A percentile compares a stretch with the other conserved stretches of the same genome.
Conservation (phyloP, 805 yeast species). For the Hermanozyma aechmeae region DNA sequence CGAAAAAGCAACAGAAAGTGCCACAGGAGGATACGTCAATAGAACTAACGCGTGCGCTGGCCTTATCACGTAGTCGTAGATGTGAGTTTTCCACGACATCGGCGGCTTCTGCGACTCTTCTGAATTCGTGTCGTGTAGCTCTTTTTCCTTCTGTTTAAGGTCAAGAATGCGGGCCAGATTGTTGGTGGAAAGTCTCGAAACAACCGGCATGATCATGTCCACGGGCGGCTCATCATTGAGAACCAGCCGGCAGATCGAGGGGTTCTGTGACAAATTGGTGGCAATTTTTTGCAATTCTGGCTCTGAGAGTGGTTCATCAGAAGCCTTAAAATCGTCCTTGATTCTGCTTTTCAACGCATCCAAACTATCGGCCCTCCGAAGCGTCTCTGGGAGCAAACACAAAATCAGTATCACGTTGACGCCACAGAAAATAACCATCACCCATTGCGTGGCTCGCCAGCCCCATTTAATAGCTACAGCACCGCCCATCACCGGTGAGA, state of each 20-base stretch:
- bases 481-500: slow-evolving; percentile 76
- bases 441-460: slow-evolving; percentile 89
- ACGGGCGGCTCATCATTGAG: slow-evolving; percentile 22
- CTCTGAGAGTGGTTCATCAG: slow-evolving; percentile 6
- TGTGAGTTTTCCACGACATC: slow-evolving; percentile 4
- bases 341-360: slow-evolving; percentile 23
- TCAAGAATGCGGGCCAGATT: slow-evolving; percentile 22
- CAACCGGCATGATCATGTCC: slow-evolving; percentile 31
- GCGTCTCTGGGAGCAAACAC: slow-evolving; percentile 70
- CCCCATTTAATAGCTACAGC: slow-evolving; percentile 63
- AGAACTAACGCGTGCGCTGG: slow-evolving; percentile 59
- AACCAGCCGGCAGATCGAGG: slow-evolving; percentile 5
- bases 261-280: slow-evolving; percentile 19
- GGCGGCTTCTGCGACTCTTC: slow-evolving; percentile 6
- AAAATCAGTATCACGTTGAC: slow-evolving; percentile 38
- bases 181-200: slow-evolving; percentile 28
- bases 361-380: slow-evolving; percentile 52
- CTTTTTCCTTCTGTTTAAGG: too few relatives aligned
- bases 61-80: slow-evolving; percentile 40
- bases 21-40: slow-evolving; percentile 66
- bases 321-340: slow-evolving; percentile 1
- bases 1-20: slow-evolving; percentile 54
- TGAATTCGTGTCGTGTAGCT: too few relatives aligned
- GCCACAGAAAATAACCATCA: slow-evolving; percentile 60
- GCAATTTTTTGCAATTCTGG: slow-evolving; percentile 21